Evolutionary conservation across 495 filamentous ascomycete genomes (phyloP).

Genomic region (Talaromyces ruber): DNA sequence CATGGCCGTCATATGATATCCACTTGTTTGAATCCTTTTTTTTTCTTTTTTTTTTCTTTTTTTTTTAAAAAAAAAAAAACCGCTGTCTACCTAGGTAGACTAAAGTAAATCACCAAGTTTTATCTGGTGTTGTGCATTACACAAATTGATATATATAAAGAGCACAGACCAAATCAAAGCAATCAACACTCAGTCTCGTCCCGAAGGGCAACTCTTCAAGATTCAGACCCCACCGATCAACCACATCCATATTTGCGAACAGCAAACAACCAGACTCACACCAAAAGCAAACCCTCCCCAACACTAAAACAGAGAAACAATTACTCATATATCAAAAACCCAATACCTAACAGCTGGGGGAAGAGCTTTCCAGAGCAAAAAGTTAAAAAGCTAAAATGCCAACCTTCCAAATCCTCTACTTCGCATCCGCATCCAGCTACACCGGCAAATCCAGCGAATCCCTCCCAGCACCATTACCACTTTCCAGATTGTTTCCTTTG

Average conservation of each 20-base stretch:
- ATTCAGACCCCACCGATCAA: background rate
- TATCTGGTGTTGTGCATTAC: no score
- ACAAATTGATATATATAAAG: no score
- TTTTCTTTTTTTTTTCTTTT: no score
- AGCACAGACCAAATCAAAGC: no score
- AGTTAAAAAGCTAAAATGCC: background rate
- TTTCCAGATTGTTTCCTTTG: conserved; percentile 54
- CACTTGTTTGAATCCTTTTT: background rate
- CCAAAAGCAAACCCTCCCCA: background rate
- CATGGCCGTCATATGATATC: background rate
- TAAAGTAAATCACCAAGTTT: no score
- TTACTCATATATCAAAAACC: no score
- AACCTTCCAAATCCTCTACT: conserved; percentile 76
- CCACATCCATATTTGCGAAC: background rate
- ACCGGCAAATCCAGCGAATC: conserved; percentile 63
- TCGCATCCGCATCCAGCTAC: conserved; percentile 68
- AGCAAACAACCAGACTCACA: background rate
- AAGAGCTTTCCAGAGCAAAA: no score
- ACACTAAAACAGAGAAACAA: background rate
- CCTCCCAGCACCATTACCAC: conserved; percentile 62
- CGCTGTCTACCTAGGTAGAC: no score
- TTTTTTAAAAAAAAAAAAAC: no score
- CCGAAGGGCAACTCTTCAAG: background rate
- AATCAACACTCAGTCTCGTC: no score
- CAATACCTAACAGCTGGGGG: no score